Evolutionary conservation across 495 filamentous ascomycete genomes (phyloP), one percentile per base, ranked within the genome.

Genomic region (Thozetella sp.): DNA sequence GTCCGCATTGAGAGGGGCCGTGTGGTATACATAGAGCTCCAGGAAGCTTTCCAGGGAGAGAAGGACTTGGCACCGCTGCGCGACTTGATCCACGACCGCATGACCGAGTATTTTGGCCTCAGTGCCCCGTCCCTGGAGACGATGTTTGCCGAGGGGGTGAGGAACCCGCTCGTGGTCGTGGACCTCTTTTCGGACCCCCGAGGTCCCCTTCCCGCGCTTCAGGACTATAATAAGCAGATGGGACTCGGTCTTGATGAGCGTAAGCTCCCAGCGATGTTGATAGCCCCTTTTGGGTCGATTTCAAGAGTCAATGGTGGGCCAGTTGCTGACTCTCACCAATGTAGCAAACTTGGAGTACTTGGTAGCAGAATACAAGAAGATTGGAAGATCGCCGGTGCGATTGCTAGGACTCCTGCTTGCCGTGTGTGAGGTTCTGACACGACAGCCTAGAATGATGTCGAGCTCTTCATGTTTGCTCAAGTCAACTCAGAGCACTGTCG

Each of bases 381-480:
- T 92, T 22, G 89, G 89, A 15, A 80, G 86, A 83, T 68, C 88
- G 73, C 93, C 93, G 0, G 88, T 48, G 20, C 43, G 10, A 48
- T 48, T 4, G 11, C 20, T n/a, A 37, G 6, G 30, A 37, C 30
- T 15, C 30, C 15, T 37, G 30, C 6, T 15, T 6, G 30, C 15
- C 6, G 30, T 37, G 30, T 37, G 30, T 37, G 30, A 37, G 15
- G 30, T 15, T 37, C 30, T 37, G 15, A 37, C 30, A 6, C 30
- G 30, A n/a, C n/a, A n/a, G n/a, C n/a, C n/a, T n/a, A 48, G 43
- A 48, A 89, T 48, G 95, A 99, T 74, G 90, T 97, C 54, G 95
- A 99, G 76, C 83, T 98, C 15, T 98, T 97, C 82, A 98, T 98
- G 96, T 99, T 98, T 72, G 94, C 93, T 25, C 95, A 99, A 74